phyloP scores from a whole-genome alignment of 2,329 filamentous ascomycete genomes.

The Ophioceras dolichostomum region DNA sequence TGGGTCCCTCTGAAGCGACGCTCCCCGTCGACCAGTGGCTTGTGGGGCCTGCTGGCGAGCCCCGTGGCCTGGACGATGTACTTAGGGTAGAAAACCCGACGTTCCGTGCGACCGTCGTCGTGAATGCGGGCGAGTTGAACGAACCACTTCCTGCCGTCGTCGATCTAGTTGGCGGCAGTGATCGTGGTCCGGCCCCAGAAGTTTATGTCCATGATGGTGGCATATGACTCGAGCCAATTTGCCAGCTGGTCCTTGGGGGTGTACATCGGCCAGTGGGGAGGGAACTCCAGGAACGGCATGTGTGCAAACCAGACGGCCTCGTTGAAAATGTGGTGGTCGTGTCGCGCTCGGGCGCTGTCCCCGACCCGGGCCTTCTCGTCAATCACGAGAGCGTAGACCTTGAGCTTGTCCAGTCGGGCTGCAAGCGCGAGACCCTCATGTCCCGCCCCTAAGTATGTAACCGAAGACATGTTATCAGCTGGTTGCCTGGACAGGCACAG shows the following conservation, averaged over 20 bases:
- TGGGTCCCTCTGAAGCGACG: conserved; percentile 36
- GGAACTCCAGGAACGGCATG: conserved; percentile 53
- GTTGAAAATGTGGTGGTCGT: conserved; percentile 54
- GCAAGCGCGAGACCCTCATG: conserved; percentile 46
- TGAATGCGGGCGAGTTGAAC: conserved; percentile 36
- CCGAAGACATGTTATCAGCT: too few species aligned
- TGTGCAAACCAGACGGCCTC: conserved; percentile 52
- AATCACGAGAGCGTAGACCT: conserved; percentile 42
- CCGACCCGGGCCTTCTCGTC: conserved; percentile 45
- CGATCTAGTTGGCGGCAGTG: conserved; percentile 34
- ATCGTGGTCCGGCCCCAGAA: conserved; percentile 48
- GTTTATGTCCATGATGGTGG: conserved; percentile 52
- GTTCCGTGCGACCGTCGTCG: conserved; percentile 30
- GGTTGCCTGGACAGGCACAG: too few species aligned
- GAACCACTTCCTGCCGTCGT: conserved; percentile 37
- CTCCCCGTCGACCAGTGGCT: conserved; percentile 44
- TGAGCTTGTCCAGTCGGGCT: conserved; percentile 46
- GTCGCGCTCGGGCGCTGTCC: conserved; percentile 52
- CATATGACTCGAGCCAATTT: conserved; percentile 57
- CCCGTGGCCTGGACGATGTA: conserved; percentile 58
- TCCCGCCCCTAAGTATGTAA: conserved; percentile 33
- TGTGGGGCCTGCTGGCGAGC: conserved; percentile 53
- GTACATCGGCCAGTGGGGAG: conserved; percentile 54
- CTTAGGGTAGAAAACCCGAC: conserved; percentile 43
- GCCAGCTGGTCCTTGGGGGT: conserved; percentile 61